phyloP scores from a whole-genome alignment of 768 basidiomycete species.

The Tricholoma sp. region DNA sequence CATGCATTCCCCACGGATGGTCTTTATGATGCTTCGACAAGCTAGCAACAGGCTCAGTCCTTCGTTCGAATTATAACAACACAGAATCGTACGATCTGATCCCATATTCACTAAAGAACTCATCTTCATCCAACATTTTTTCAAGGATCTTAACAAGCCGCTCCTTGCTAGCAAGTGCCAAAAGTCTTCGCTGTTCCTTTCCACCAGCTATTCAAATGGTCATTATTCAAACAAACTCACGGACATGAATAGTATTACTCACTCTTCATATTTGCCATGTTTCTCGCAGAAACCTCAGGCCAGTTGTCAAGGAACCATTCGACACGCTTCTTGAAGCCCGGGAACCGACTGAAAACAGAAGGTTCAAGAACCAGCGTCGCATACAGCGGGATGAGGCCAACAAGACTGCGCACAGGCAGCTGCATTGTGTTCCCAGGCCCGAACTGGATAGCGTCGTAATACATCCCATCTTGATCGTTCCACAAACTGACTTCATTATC shows the following conservation, averaged over 20 bases:
- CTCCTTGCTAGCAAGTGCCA: slow-evolving; percentile 91
- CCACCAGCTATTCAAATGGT: slow-evolving; percentile 40
- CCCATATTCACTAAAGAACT: slow-evolving; percentile 94
- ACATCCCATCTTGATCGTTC: slow-evolving; percentile 97
- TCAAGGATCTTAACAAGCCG: slow-evolving; percentile 82
- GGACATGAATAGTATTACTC: slow-evolving; percentile 5
- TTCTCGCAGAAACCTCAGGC: slow-evolving; percentile 80
- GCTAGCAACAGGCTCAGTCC: slow-evolving; percentile 31
- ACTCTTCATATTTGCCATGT: slow-evolving; percentile 97
- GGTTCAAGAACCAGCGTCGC: slow-evolving; percentile 94
- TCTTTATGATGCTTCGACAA: slow-evolving; percentile 89
- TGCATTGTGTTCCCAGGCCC: slow-evolving; percentile 80
- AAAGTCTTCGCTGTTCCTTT: slow-evolving; percentile 78
- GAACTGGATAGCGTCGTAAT: slow-evolving; percentile 95
- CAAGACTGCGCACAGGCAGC: slow-evolving; percentile 88
- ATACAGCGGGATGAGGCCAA: slow-evolving; percentile 96
- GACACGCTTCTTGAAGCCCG: slow-evolving; percentile 97
- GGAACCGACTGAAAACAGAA: slow-evolving; percentile 80
- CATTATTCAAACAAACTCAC: background rate
- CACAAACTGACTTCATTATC: slow-evolving; percentile 80
- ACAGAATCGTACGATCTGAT: slow-evolving; percentile 77
- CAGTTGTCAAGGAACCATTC: slow-evolving; percentile 98
- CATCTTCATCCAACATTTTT: slow-evolving; percentile 96
- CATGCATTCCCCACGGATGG: slow-evolving; percentile 92
- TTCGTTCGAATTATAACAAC: background rate